Evolutionary conservation across 176 grass and related monocot genomes (phyloP), one percentile per base, ranked within the genome.

Genomic region (Echinochloa phyllopogon): DNA sequence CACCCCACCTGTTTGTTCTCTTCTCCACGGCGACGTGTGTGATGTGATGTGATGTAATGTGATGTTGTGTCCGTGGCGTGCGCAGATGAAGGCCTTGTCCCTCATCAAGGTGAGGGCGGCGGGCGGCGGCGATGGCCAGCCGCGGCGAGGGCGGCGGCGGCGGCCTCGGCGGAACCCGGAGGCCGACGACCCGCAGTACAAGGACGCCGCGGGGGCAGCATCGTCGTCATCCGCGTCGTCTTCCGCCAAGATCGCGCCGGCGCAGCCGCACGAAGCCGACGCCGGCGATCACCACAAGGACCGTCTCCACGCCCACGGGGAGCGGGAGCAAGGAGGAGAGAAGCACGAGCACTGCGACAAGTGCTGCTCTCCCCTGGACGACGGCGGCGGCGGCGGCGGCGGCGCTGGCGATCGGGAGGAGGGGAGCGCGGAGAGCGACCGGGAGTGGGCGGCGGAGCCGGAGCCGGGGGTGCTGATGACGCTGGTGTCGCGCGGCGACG

Each of bases 381-480:
- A 37, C 0, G 77, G 17, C 17, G 85, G 79, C 39, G 40, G 74
- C 83, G 40, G 52, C 57, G 81, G 23, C 14, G 86, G 43, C 0
- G 47, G 77, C 85, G 45, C 48, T 42, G 77, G 23, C 8, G 87
- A 64, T 0, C 40, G 8, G 0, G 83, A 3, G 7, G 50, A 13
- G 14, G 33, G 2, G 0, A 9, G 51, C 23, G 83, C 14, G 15
- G 91, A 43, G 24, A 57, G 87, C 39, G 86, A 91, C 49, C 25
- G 66, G 25, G 92, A 94, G 80, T 94, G 92, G 92, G 85, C 84
- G 60, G 86, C 89, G 49, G 92, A 94, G 79, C 89, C 92, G 61
- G 92, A 94, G 70, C 87, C 92, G 69, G 92, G 89, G 3, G 89
- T 94, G 87, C 75, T 92, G 40, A 94, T 94, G 86, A 92, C 89